Evolutionary conservation across 257 asterid species (phyloP).

Genomic region (Orobanche coerulescens): DNA sequence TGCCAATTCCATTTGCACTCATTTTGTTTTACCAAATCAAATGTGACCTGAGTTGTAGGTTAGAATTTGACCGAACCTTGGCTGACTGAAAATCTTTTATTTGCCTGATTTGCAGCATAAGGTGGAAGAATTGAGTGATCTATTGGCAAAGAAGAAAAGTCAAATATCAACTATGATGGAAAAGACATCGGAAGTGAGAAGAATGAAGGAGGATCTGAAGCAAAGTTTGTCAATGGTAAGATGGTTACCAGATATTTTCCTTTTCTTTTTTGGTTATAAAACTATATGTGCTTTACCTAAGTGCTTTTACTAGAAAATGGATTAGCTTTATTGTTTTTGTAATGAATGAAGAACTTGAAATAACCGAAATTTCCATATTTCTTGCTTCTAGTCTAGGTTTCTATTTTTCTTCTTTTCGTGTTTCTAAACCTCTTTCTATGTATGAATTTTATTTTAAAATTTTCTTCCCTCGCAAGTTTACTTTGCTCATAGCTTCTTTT

Average conservation of each 20-base stretch:
- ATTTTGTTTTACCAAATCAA: conserved; percentile 17
- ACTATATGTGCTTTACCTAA: conserved; percentile 2
- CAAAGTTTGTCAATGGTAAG: conserved; percentile 56
- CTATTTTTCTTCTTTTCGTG: conserved; percentile 8
- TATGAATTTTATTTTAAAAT: background rate
- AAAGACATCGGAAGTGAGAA: conserved; percentile 63
- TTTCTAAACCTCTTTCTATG: conserved; percentile 1
- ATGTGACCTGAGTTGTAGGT: conserved; percentile 7
- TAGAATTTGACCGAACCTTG: conserved; percentile 16
- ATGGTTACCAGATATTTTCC: conserved; percentile 7
- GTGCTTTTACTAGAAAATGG: background rate
- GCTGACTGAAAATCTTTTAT: conserved; percentile 18
- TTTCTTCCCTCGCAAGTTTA: conserved; percentile 18
- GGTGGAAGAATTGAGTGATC: conserved; percentile 49
- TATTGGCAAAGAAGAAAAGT: conserved; percentile 49
- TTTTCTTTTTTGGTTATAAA: conserved; percentile 6
- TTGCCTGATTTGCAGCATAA: conserved; percentile 46
- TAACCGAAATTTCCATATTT: conserved; percentile 15
- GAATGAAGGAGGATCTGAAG: conserved; percentile 53
- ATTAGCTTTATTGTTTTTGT: conserved; percentile 10
- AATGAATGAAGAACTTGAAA: background rate
- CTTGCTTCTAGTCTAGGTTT: conserved; percentile 5
- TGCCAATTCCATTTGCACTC: background rate
- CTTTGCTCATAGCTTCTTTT: background rate
- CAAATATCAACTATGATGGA: conserved; percentile 52